These are phyloP conservation scores for Vicia faba DNA, from an alignment of 306 rosid genomes.

Conservation along the genomic window DNA sequence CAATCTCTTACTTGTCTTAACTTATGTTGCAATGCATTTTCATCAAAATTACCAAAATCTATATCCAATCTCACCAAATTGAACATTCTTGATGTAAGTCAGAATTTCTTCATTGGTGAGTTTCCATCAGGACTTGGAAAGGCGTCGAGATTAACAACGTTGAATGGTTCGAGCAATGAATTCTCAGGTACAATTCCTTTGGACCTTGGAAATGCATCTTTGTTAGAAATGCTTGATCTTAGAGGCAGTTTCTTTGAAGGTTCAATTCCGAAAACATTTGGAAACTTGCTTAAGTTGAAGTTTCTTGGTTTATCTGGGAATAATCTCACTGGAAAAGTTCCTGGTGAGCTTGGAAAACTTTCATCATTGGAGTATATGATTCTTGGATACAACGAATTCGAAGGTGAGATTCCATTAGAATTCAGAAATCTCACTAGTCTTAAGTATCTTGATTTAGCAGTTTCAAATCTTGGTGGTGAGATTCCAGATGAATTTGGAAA, in stretches of 20 bases:
- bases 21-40: constrained; percentile 74
- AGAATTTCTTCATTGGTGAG: constrained; percentile 70
- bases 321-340: constrained; percentile 75
- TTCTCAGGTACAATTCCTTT: constrained; percentile 68
- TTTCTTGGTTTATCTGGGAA: constrained; percentile 97
- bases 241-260: constrained; percentile 88
- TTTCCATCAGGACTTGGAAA: constrained; percentile 74
- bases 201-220: constrained; percentile 76
- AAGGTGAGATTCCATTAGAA: constrained; percentile 75
- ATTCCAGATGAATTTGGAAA: constrained; percentile 72
- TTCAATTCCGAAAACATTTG: constrained; percentile 61
- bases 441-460: constrained; percentile 87
- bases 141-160: constrained; percentile 36
- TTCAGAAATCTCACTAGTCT: constrained; percentile 83
- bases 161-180: constrained; percentile 87
- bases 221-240: constrained; percentile 76
- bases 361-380: constrained; percentile 71
- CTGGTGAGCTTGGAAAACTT: constrained; percentile 74
- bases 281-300: constrained; percentile 69
- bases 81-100: constrained; percentile 75
- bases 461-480: constrained; percentile 76
- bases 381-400: constrained; percentile 79
- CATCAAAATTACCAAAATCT: constrained; percentile 67
- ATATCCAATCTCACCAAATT: constrained; percentile 63
- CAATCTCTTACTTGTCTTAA: constrained; percentile 61